phyloP scores from a whole-genome alignment of 2,329 filamentous ascomycete genomes.

The Alternaria sp. region DNA sequence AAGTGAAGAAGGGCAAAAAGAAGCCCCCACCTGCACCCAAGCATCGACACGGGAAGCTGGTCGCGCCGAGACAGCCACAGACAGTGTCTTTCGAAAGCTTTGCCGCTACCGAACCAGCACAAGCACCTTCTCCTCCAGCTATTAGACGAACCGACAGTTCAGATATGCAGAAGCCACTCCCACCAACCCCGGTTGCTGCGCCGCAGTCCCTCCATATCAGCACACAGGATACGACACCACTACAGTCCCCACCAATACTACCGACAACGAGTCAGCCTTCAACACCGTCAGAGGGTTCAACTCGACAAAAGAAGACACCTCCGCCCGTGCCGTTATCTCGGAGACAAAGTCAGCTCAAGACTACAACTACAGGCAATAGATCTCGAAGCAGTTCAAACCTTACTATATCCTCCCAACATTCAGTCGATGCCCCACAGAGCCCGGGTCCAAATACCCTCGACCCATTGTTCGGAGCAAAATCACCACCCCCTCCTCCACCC shows the following conservation, averaged over 20 bases:
- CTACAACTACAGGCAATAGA: constrained; percentile 32
- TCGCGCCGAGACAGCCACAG: constrained; percentile 60
- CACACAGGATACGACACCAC: constrained; percentile 31
- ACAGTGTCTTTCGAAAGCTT: constrained; percentile 48
- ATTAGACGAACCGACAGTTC: constrained; percentile 48
- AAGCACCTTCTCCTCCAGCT: constrained; percentile 33
- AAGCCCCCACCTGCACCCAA: constrained; percentile 72
- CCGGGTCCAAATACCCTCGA: constrained; percentile 25
- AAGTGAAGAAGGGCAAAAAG: constrained; percentile 64
- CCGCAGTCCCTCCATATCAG: constrained; percentile 29
- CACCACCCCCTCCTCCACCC: constrained; percentile 46
- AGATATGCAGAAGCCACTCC: constrained; percentile 70
- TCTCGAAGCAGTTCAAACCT: constrained; percentile 49
- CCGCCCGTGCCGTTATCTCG: constrained; percentile 48
- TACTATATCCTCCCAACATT: constrained; percentile 48
- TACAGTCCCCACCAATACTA: constrained; percentile 22
- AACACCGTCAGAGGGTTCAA: constrained; percentile 29
- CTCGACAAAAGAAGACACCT: constrained; percentile 42
- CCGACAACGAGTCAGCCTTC: constrained; percentile 24
- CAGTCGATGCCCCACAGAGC: constrained; percentile 35
- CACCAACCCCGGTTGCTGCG: constrained; percentile 57
- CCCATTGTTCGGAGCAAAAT: constrained; percentile 29
- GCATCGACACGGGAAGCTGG: constrained; percentile 79
- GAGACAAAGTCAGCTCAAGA: constrained; percentile 48
- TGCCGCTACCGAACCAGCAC: constrained; percentile 31